Base-by-base conservation (phyloP, 2,329 filamentous ascomycete genomes). In the Ophiostoma sp. region DNA sequence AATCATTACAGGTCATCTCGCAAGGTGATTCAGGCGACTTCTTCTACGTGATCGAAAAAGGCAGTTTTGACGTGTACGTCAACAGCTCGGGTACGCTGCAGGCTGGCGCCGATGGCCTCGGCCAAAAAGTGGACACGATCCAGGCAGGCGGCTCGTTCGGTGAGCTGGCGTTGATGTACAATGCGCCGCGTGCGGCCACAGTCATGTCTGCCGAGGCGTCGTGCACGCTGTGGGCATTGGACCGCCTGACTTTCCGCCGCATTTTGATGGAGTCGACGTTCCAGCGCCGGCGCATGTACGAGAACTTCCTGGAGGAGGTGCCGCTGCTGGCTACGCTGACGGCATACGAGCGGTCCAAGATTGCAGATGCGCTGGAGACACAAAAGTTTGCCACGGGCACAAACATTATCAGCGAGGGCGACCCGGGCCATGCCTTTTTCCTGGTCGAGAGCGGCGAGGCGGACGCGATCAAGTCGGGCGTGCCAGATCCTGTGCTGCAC, bases 191-290 rank as follows among this genome's bases (percentile, higher is more conserved):
- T 75, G 95, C 95, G 58, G 95, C 95, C 3, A 98, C 95, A 0
- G 92, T 99, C 70, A 86, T 96, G 70, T 96, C 92, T 42, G 88
- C 89, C 12, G 91, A 96, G 74, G 77, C 89, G 3, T 81, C 85
- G 45, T 93, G 90, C 75, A 93, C 90, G 3, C 84, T 99, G 9
- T 99, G 95, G 95, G 93, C 93, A 27, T 84, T 99, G 66, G 95
- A 99, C 77, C 92, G 95, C 67, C 85, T 97, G 71, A 99, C 95
- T 9, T 99, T 99, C 84, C 92, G 95, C 74, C 91, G 95, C 70
- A 98, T 99, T 72, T 84, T 99, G 71, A 97, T 99, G 93, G 94
- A 98, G 80, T 96, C 92, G 52, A 96, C 95, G 3, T 98, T 97
- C 81, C 92, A 96, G 74, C 91, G 94, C 68, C 89, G 95, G 74